Percentiles rank a stretch among this genome's conserved stretches.
These are phyloP conservation scores for Venturiaceae sp. DNA, from an alignment of 2,329 filamentous ascomycete genomes.

Conservation along the genomic window DNA sequence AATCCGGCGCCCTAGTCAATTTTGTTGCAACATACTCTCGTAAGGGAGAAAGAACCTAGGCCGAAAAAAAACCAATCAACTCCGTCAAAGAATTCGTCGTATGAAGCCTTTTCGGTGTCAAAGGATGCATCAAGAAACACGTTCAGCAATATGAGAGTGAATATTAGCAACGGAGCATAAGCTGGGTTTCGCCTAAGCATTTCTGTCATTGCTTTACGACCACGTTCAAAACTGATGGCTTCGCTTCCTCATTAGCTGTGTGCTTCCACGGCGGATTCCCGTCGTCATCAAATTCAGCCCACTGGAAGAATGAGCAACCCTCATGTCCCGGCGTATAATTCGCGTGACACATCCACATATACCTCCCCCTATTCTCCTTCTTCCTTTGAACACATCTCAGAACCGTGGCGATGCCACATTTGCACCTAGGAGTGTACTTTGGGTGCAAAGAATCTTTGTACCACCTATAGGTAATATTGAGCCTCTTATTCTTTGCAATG, in stretches of 20 bases:
- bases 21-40: too few species aligned
- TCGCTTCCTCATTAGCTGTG: neutral
- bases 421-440: slow-evolving; percentile 65
- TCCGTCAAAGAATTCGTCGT: too few species aligned
- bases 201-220: too few species aligned
- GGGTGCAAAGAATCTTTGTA: slow-evolving; percentile 74
- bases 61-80: too few species aligned
- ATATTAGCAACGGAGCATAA: too few species aligned
- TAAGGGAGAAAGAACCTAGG: too few species aligned
- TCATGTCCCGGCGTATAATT: slow-evolving; percentile 58
- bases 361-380: slow-evolving; percentile 64
- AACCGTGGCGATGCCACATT: slow-evolving; percentile 58
- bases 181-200: too few species aligned
- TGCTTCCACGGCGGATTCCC: slow-evolving; percentile 61
- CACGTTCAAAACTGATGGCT: neutral
- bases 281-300: slow-evolving; percentile 80
- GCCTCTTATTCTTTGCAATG: slow-evolving; percentile 65
- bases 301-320: slow-evolving; percentile 63
- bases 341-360: slow-evolving; percentile 92
- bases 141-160: too few species aligned
- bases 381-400: slow-evolving; percentile 74
- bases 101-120: too few species aligned
- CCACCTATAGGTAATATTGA: slow-evolving; percentile 90
- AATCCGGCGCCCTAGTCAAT: too few species aligned
- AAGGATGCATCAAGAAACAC: too few species aligned